A percentile compares a stretch with the other conserved stretches of the same genome.
Conservation (phyloP, 306 rosid species). For the Vachellia collinsii region DNA sequence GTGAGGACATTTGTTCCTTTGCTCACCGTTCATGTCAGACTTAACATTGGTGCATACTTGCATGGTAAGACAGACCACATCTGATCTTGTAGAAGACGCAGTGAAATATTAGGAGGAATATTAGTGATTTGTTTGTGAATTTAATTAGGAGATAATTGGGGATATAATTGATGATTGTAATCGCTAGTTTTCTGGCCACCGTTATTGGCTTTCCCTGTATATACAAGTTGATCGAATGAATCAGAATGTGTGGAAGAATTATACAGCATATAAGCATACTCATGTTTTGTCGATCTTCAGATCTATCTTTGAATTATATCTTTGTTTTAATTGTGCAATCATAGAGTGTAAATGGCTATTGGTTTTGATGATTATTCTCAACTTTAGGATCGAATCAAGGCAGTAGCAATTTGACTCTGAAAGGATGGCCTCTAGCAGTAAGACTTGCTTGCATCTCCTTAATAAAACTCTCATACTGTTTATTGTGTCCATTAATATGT, state of each 20-base stretch:
- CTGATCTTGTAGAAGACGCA: no score
- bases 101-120: no score
- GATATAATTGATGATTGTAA: no score
- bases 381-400: constrained; percentile 66
- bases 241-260: no score
- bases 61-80: constrained; percentile 3
- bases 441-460: constrained; percentile 31
- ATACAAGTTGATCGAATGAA: no score
- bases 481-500: neutral
- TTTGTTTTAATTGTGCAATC: constrained; percentile 12
- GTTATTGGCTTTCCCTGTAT: no score
- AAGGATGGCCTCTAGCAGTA: constrained; percentile 79
- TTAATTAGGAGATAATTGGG: no score
- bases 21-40: neutral
- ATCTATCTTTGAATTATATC: constrained; percentile 14
- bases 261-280: no score
- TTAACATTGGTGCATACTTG: neutral
- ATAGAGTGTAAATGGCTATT: constrained; percentile 12
- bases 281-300: no score
- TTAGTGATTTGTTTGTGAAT: no score
- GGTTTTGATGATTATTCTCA: constrained; percentile 32
- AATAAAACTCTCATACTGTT: constrained; percentile 13
- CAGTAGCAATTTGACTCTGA: constrained; percentile 61
- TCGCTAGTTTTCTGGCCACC: no score
- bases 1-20: neutral